These are phyloP conservation scores for Gossypium bickii DNA, from an alignment of 345 rosid species.

Conservation along the genomic window DNA sequence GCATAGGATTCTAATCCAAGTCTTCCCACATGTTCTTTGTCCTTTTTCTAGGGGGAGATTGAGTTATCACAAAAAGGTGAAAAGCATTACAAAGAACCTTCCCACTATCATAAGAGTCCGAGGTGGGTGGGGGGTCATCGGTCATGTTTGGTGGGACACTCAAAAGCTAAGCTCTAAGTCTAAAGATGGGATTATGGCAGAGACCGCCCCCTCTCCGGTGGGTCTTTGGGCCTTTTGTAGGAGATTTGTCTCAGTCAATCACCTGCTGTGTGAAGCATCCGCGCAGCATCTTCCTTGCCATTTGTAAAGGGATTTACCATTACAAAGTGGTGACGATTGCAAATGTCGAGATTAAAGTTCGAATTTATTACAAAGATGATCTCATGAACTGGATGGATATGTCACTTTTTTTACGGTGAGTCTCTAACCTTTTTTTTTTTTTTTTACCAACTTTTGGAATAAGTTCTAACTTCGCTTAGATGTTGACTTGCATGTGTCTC, in stretches of 20 bases:
- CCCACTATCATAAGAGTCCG: conserved; percentile 29
- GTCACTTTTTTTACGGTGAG: too few relatives aligned
- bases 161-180: neutral
- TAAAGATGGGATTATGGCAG: conserved; percentile 6
- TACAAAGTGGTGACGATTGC: neutral
- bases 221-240: conserved; percentile 3
- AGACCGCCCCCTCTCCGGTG: conserved; percentile 8
- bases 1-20: conserved; percentile 53
- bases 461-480: conserved; percentile 7
- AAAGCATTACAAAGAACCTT: conserved; percentile 26
- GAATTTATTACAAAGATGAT: too few relatives aligned
- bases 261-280: conserved; percentile 16
- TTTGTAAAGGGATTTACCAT: conserved; percentile 24
- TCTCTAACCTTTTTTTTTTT: too few relatives aligned
- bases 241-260: conserved; percentile 23
- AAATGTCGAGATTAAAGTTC: neutral
- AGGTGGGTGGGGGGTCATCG: conserved; percentile 28
- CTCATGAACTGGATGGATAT: too few relatives aligned
- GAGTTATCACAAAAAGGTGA: conserved; percentile 13
- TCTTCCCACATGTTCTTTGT: conserved; percentile 26
- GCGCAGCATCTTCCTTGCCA: conserved; percentile 37
- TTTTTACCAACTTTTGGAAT: conserved; percentile 18
- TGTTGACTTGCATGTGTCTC: conserved; percentile 34
- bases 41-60: conserved; percentile 1
- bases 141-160: conserved; percentile 27